phyloP scores from a whole-genome alignment of 2,329 filamentous ascomycete genomes.

The Pleomassaria siparia region DNA sequence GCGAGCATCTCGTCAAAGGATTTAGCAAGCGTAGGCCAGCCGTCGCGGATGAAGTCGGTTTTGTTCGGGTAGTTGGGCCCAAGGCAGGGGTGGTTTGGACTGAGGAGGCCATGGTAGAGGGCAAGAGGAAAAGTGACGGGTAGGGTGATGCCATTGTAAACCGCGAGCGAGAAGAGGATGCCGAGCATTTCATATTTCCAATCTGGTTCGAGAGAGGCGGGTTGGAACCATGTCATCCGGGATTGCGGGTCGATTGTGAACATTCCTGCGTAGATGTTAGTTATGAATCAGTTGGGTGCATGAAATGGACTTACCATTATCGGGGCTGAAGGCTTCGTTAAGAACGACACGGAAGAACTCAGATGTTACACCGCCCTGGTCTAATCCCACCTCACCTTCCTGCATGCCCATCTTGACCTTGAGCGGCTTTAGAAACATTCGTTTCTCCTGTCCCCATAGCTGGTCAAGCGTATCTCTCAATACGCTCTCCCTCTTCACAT shows the following conservation, averaged over 20 bases:
- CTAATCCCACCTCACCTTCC: conserved; percentile 85
- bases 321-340: conserved; percentile 74
- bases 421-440: conserved; percentile 80
- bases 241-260: conserved; percentile 79
- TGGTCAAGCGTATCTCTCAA: conserved; percentile 68
- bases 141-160: conserved; percentile 91
- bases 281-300: conserved; percentile 10
- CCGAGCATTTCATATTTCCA: conserved; percentile 93
- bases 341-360: conserved; percentile 91
- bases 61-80: background rate
- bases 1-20: conserved; percentile 72
- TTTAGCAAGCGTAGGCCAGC: conserved; percentile 80
- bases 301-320: conserved; percentile 60
- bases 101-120: conserved; percentile 79
- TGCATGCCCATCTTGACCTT: conserved; percentile 81
- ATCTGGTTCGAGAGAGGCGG: conserved; percentile 75
- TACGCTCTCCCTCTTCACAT: conserved; percentile 46
- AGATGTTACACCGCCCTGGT: conserved; percentile 93
- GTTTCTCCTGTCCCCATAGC: conserved; percentile 80
- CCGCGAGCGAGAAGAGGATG: conserved; percentile 80
- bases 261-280: conserved; percentile 54
- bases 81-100: conserved; percentile 63
- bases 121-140: conserved; percentile 85
- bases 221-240: conserved; percentile 84
- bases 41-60: conserved; percentile 78